Evolutionary conservation across 192 early-diverging fungal species (phyloP).

Genomic region (Coemansia sp.): DNA sequence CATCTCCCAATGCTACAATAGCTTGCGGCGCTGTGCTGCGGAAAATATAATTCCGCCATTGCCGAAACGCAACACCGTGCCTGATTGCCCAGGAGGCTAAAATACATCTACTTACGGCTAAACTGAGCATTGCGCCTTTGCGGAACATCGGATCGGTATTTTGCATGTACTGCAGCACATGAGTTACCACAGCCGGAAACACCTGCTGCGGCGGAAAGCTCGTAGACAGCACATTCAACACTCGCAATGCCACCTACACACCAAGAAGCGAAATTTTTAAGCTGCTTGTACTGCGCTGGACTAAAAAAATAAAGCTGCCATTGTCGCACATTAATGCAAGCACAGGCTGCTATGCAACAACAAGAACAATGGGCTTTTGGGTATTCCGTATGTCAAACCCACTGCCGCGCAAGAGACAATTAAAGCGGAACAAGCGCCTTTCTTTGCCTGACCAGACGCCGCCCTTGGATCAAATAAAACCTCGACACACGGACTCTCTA

Average conservation of each 20-base stretch:
- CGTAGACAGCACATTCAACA: slow-evolving; percentile 77
- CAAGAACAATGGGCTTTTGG: too few relatives aligned
- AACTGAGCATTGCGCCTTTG: slow-evolving; percentile 84
- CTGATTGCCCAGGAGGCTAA: not conserved
- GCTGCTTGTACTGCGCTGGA: not conserved
- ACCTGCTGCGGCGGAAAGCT: slow-evolving; percentile 85
- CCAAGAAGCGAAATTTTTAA: slow-evolving; percentile 1
- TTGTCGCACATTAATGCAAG: slow-evolving; percentile 21
- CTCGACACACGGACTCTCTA: slow-evolving; percentile 2
- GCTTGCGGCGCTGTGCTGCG: slow-evolving; percentile 11
- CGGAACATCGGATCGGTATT: slow-evolving; percentile 70
- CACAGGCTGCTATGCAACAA: too few relatives aligned
- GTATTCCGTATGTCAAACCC: not conserved
- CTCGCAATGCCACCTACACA: slow-evolving; percentile 57
- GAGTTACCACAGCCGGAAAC: slow-evolving; percentile 72
- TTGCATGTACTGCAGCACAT: slow-evolving; percentile 77
- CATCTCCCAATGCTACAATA: slow-evolving; percentile 14
- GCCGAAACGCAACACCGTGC: not conserved
- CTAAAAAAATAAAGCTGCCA: slow-evolving; percentile 1
- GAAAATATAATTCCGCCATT: slow-evolving; percentile 6
- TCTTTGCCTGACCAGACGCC: not conserved
- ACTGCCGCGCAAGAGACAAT: not conserved
- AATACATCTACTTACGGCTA: slow-evolving; percentile 58
- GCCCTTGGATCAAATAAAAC: slow-evolving; percentile 1
- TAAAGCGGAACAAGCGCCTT: not conserved